Percentiles rank a stretch among this genome's conserved stretches.
Conservation (phyloP, 345 rosid genomes). For the Excoecaria cochinchinensis region DNA sequence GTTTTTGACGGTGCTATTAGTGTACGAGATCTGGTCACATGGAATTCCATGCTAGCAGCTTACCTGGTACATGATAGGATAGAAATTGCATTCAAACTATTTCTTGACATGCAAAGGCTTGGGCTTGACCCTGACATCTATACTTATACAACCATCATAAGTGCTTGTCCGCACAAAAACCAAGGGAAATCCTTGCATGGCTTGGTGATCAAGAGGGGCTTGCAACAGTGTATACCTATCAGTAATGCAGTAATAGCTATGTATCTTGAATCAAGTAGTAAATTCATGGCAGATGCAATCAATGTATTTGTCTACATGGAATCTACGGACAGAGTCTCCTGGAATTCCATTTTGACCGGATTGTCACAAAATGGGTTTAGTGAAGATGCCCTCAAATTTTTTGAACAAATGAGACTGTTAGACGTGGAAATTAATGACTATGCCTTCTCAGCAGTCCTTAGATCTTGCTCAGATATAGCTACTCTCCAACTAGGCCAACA, state of each 20-base stretch:
- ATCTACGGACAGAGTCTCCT: conserved; percentile 63
- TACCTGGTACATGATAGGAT: conserved; percentile 49
- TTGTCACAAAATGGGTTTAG: conserved; percentile 54
- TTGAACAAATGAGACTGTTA: conserved; percentile 46
- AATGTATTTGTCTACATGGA: conserved; percentile 50
- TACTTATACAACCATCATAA: conserved; percentile 65
- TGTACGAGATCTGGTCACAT: conserved; percentile 54
- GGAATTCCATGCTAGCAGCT: conserved; percentile 76
- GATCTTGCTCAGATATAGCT: conserved; percentile 77
- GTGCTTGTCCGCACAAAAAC: conserved; percentile 42
- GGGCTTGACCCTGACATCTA: conserved; percentile 55
- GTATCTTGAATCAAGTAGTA: conserved; percentile 52
- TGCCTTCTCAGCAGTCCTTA: conserved; percentile 68
- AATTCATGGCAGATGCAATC: conserved; percentile 52
- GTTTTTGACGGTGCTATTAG: conserved; percentile 51
- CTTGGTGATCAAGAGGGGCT: conserved; percentile 62
- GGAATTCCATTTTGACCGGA: conserved; percentile 73
- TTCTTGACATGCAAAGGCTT: conserved; percentile 45
- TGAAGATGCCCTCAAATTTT: conserved; percentile 56
- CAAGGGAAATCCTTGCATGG: conserved; percentile 60
- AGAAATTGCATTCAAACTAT: conserved; percentile 49
- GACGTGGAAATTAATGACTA: conserved; percentile 56
- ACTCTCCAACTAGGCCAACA: conserved; percentile 67
- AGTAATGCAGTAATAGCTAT: conserved; percentile 60
- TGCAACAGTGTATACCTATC: conserved; percentile 50